Evolutionary conservation across 2,329 filamentous ascomycete species (phyloP), one percentile per base, ranked within the genome.

Genomic region (Phaeosphaeriaceae sp.): DNA sequence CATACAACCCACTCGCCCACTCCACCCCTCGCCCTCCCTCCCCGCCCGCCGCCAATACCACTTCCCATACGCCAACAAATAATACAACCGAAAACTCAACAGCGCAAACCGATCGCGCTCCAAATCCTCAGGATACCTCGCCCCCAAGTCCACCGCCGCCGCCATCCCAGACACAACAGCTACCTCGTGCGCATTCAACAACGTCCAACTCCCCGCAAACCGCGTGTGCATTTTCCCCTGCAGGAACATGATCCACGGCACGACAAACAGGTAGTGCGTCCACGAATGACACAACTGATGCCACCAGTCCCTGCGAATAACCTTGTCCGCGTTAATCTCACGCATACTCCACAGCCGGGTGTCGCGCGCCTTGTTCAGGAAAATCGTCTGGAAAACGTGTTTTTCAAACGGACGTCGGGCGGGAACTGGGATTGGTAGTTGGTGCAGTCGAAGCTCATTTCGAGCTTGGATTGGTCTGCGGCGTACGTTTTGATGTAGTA

Each of bases 401-500:
- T 82, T 77, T 20, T 83, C 79, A 43, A 82, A 80, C 0, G 79
- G 77, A 82, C 75, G 1, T 76, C 69, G 1, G 84, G 83, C 4
- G 72, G 71, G 54, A 91, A 87, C 64, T 90, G 87, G 36, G 85
- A 80, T 67, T 91, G 87, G 71, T 90, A 90, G 67, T 89, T 88
- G 30, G 85, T 87, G 73, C 86, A 88, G 69, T 91, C 87, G 71
- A 90, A 91, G 48, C 82, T 87, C 79, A 77, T 84, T 66, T 83
- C 82, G 29, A 79, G 80, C 67, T 84, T 82, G 2, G 75, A 80
- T 1, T 78, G 76, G 58, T 86, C 80, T 12, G 79, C 51, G 0
- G 76, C 70, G 65, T 87, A 87, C 43, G 79, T 81, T 46, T 85
- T 83, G 57, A 84, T 87, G 63, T 82, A 81, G 73, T 87, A 87